These are phyloP conservation scores for Pestalotiopsis sp. DNA, from an alignment of 2,329 filamentous ascomycete species.

Conservation along the genomic window DNA sequence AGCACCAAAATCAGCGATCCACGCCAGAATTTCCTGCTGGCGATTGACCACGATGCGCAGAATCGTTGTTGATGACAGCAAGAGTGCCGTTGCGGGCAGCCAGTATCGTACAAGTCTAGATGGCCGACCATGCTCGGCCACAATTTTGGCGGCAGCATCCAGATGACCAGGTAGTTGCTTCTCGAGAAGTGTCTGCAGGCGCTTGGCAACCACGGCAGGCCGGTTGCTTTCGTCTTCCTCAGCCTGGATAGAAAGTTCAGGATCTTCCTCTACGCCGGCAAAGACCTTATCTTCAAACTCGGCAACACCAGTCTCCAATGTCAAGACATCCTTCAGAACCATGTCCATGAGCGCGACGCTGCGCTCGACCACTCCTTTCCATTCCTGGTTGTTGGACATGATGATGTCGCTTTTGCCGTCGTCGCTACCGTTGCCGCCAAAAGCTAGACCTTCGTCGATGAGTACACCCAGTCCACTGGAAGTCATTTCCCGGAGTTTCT, in stretches of 20 bases:
- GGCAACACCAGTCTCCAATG: conserved; percentile 62
- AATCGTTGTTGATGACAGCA: conserved; percentile 87
- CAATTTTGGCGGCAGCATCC: conserved; percentile 55
- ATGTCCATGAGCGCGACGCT: conserved; percentile 87
- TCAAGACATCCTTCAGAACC: conserved; percentile 73
- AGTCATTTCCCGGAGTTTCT: conserved; percentile 75
- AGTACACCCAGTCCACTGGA: conserved; percentile 86
- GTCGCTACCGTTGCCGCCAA: conserved; percentile 61
- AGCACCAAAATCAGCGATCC: conserved; percentile 76
- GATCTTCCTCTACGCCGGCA: conserved; percentile 62
- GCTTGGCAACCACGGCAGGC: conserved; percentile 64
- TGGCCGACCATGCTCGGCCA: conserved; percentile 73
- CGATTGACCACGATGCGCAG: conserved; percentile 76
- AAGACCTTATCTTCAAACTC: conserved; percentile 71
- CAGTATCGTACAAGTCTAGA: conserved; percentile 81
- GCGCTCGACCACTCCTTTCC: conserved; percentile 75
- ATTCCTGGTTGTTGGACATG: conserved; percentile 48
- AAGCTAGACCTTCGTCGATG: conserved; percentile 80
- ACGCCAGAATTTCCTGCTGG: conserved; percentile 75
- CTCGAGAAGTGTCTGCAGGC: conserved; percentile 71
- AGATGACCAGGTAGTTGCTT: conserved; percentile 70
- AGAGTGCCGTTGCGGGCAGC: conserved; percentile 71
- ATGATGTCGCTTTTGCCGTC: conserved; percentile 52
- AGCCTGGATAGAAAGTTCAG: conserved; percentile 56
- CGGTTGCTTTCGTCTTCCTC: conserved; percentile 49